phyloP scores from a whole-genome alignment of 176 grass and related monocot species.

The Chrysopogon serrulatus region DNA sequence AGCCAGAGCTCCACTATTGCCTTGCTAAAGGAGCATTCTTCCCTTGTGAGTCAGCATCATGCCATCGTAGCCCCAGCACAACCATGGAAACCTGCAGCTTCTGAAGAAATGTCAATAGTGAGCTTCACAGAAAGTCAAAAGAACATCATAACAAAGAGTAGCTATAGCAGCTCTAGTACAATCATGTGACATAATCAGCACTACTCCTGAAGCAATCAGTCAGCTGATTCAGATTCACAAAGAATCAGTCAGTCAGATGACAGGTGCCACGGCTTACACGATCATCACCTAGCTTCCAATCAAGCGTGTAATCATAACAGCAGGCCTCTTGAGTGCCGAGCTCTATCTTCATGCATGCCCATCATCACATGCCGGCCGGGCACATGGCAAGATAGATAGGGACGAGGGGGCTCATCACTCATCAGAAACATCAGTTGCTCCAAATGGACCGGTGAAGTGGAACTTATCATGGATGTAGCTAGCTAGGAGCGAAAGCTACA shows the following conservation, averaged over 20 bases:
- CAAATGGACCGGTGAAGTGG: constrained; percentile 29
- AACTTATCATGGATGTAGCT: constrained; percentile 21
- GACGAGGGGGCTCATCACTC: neutral
- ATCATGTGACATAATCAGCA: neutral
- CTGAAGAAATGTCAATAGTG: neutral
- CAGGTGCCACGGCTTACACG: neutral
- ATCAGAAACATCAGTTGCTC: constrained; percentile 18
- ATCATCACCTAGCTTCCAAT: neutral
- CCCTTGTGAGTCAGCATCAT: neutral
- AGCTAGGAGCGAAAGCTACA: constrained; percentile 15
- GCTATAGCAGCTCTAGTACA: neutral
- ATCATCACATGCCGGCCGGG: constrained; percentile 28
- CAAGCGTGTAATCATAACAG: neutral
- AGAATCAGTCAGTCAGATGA: neutral
- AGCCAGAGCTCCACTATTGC: neutral
- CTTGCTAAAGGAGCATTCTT: neutral
- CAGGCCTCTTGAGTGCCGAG: neutral
- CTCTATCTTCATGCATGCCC: neutral
- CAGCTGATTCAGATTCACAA: neutral
- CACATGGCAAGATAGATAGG: constrained; percentile 38
- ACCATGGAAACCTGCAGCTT: neutral
- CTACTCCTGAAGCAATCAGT: neutral
- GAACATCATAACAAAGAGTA: neutral
- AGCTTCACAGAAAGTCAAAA: neutral
- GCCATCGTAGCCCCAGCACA: neutral